Evolutionary conservation across 2,329 filamentous ascomycete genomes (phyloP), one percentile per base, ranked within the genome.

Genomic region (Claviceps sp.): DNA sequence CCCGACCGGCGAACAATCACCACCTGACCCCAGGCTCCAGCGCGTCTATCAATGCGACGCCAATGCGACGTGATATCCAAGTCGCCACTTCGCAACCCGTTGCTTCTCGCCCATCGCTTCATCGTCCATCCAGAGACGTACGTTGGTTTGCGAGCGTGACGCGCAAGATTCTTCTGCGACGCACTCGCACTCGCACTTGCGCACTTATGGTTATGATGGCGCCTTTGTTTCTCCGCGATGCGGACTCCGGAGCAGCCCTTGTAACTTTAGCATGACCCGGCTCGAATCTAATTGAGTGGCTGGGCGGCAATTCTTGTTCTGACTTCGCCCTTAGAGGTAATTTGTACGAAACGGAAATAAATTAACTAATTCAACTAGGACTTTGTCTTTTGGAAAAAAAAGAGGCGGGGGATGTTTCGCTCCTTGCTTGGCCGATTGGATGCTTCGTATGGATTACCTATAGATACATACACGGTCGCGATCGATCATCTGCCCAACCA

Each of bases 31-130:
- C 13, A 22, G 19, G 19, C 19, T 19, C 19, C 26, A 26, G 37
- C 50, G 52, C 52, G 51, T 53, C 49, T 43, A 19, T 41, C 43
- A 48, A 37, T 34, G 22, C 49, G 37, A 24, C 47, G 50, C 10
- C 30, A 48, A 52, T 57, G 47, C 52, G 49, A 56, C 56, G 50
- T 54, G 52, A 52, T 54, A 39, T 38, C 52, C 54, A 52, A 40
- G 52, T 54, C 5, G 8, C n/a, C 40, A 19, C 40, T 41, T 8
- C 5, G 39, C 39, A n/a, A 4, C 40, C 19, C 40, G 2, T 19
- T 4, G 40, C 40, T 42, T 11, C 40, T 17, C n/a, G 40, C 10
- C 40, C 40, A 42, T 42, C 30, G 30, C 7, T 17, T 19, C 39
- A 17, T n/a, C 14, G 40, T 42, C n/a, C 16, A 11, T 42, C 16